Evolutionary conservation across 345 rosid species (phyloP), one percentile per base, ranked within the genome.

Genomic region (Pelargonium nanum): DNA sequence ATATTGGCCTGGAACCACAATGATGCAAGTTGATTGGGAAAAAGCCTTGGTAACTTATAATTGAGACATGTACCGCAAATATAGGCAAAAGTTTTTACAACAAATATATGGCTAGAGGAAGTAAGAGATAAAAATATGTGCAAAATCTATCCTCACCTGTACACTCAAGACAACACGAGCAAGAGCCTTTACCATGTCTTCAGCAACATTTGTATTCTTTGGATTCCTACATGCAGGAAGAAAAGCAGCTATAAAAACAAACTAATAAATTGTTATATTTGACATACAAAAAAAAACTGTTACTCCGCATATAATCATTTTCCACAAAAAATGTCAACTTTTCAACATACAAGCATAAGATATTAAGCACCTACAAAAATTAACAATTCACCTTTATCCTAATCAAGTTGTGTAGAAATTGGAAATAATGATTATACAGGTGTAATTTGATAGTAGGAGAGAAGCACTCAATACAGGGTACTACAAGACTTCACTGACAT

Each of bases 141-240:
- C 34, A 19, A 23, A 55, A 67, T 28, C 58, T 64, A 23, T 66
- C 78, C 48, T 74, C 73, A 92, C 99, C 96, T 93, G 97, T 62
- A 89, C 76, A 75, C 81, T 85, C 10, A 89, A 93, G 77, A 89
- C 97, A 76, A 93, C 96, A 55, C 94, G 91, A 74, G 97, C 97
- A 66, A 93, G 94, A 58, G 99, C 84, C 72, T 89, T 93, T 74
- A 89, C 91, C 89, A 93, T 89, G 70, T 85, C 85, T 85, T 89
- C 99, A 73, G 87, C 99, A 62, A 93, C 91, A 80, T 93, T 89
- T 51, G 97, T 87, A 77, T 85, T 93, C 81, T 83, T 89, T 24
- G 97, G 97, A 68, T 93, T 73, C 98, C 96, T 89, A 63, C 59
- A 76, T 67, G 62, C 55, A 9, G 21, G 51, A 24, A 66, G 26